Percentiles rank a stretch among this genome's conserved stretches.
Conservation (phyloP, 305 asterid species). For the Rubia balearica region DNA sequence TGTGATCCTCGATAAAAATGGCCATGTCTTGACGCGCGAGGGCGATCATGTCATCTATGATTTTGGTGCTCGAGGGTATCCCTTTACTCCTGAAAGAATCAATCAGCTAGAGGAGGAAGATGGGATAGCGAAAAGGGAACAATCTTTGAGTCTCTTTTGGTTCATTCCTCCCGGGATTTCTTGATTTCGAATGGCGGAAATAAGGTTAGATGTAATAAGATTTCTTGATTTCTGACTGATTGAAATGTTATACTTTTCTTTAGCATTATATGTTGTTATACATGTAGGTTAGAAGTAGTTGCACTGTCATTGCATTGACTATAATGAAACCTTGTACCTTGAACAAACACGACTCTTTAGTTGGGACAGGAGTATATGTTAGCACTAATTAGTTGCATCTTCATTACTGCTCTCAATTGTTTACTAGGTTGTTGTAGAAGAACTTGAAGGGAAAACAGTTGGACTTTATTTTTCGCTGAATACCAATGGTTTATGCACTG, state of each 20-base stretch:
- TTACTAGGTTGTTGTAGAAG: slow-evolving; percentile 20
- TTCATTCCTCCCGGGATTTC: slow-evolving; percentile 19
- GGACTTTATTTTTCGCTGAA: slow-evolving; percentile 21
- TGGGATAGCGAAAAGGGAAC: slow-evolving; percentile 17
- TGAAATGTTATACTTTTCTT: neutral
- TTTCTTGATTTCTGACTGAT: neutral
- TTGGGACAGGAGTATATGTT: too few species aligned
- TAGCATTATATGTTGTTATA: neutral
- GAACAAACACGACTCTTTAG: too few species aligned
- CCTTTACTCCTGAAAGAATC: slow-evolving; percentile 24
- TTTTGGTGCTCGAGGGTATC: slow-evolving; percentile 25
- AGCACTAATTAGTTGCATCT: neutral
- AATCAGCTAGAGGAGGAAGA: slow-evolving; percentile 18
- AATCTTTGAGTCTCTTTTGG: slow-evolving; percentile 29
- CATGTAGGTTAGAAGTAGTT: neutral
- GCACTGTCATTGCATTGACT: neutral
- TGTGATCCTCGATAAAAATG: slow-evolving; percentile 21
- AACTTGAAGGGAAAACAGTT: slow-evolving; percentile 32
- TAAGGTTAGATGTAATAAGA: slow-evolving; percentile 11
- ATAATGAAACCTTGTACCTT: neutral
- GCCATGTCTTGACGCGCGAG: slow-evolving; percentile 18
- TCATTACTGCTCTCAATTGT: neutral
- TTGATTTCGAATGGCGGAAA: slow-evolving; percentile 20
- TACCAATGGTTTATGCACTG: slow-evolving; percentile 15
- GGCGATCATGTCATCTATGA: slow-evolving; percentile 17